A percentile compares a stretch with the other conserved stretches of the same genome.
Evolutionary conservation across 352 stramenopile species (phyloP).

Genomic region (Phytophthora hibernalis): DNA sequence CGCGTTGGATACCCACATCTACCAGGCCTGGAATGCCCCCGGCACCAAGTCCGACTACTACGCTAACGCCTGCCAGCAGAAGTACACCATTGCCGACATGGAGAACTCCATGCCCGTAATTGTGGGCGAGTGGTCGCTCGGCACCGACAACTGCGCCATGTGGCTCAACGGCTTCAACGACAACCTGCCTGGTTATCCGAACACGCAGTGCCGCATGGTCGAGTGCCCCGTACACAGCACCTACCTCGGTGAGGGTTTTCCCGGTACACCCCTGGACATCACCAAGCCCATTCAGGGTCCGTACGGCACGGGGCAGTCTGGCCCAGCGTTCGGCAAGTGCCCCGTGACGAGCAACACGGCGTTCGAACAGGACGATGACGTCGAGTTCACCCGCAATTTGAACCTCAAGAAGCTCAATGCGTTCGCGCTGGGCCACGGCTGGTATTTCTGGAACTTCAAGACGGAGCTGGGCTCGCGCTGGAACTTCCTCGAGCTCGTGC

Average conservation of each 20-base stretch:
- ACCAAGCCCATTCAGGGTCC: too few relatives aligned
- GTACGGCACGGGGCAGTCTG: too few relatives aligned
- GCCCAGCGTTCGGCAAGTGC: conserved; percentile 68
- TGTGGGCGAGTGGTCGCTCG: conserved; percentile 95
- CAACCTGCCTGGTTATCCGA: conserved; percentile 66
- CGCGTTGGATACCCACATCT: conserved; percentile 96
- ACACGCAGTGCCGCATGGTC: conserved; percentile 88
- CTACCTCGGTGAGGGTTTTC: too few relatives aligned
- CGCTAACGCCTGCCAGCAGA: conserved; percentile 89
- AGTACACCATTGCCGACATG: conserved; percentile 80
- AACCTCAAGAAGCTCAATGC: conserved; percentile 92
- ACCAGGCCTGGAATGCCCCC: conserved; percentile 88
- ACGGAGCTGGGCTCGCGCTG: conserved; percentile 75
- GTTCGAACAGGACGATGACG: conserved; percentile 76
- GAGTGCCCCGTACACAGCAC: conserved; percentile 81
- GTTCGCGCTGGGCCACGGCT: conserved; percentile 91
- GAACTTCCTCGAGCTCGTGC: conserved; percentile 83
- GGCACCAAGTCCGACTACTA: conserved; percentile 82
- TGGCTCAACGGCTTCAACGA: conserved; percentile 79
- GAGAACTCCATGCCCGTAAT: conserved; percentile 76
- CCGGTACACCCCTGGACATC: too few relatives aligned
- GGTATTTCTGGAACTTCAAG: conserved; percentile 90
- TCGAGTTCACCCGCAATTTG: conserved; percentile 76
- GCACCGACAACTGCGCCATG: conserved; percentile 83
- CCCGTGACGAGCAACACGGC: conserved; percentile 27